Conservation (phyloP, 768 basidiomycete genomes). For the Phanerodontia chrysosporium region DNA sequence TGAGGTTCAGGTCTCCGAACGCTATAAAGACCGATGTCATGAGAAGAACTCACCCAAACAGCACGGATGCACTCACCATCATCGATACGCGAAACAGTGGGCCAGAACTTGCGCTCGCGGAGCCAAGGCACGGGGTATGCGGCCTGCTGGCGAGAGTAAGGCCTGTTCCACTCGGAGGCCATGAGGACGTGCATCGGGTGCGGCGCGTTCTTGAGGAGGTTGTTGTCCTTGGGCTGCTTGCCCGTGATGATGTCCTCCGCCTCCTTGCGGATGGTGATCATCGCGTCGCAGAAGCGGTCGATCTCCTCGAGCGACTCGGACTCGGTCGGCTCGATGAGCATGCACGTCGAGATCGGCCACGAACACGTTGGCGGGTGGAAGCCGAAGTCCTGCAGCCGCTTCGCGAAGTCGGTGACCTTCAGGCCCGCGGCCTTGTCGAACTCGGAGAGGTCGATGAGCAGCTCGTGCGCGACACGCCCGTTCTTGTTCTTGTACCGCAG, state of each 20-base stretch:
- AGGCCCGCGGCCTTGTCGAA: conserved; percentile 87
- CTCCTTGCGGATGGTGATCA: conserved; percentile 94
- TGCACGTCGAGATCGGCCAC: conserved; percentile 96
- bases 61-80: conserved; percentile 61
- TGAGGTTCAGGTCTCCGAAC: conserved; percentile 88
- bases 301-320: conserved; percentile 92
- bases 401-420: conserved; percentile 95
- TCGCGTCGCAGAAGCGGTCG: conserved; percentile 95
- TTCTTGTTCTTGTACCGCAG: conserved; percentile 89
- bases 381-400: conserved; percentile 88
- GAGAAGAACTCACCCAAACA: conserved; percentile 1
- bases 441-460: conserved; percentile 92
- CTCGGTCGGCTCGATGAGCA: conserved; percentile 98
- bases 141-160: conserved; percentile 88
- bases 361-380: conserved; percentile 98
- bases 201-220: conserved; percentile 90
- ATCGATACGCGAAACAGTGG: conserved; percentile 85
- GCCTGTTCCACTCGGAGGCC: conserved; percentile 86
- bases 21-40: conserved; percentile 41
- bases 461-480: conserved; percentile 91
- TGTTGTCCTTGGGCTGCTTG: conserved; percentile 87
- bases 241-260: conserved; percentile 84
- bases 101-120: conserved; percentile 93
- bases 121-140: conserved; percentile 86
- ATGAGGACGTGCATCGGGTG: conserved; percentile 80